phyloP scores from a whole-genome alignment of 1,284 basidiomycete genomes.

The Heterobasidion irregulare region DNA sequence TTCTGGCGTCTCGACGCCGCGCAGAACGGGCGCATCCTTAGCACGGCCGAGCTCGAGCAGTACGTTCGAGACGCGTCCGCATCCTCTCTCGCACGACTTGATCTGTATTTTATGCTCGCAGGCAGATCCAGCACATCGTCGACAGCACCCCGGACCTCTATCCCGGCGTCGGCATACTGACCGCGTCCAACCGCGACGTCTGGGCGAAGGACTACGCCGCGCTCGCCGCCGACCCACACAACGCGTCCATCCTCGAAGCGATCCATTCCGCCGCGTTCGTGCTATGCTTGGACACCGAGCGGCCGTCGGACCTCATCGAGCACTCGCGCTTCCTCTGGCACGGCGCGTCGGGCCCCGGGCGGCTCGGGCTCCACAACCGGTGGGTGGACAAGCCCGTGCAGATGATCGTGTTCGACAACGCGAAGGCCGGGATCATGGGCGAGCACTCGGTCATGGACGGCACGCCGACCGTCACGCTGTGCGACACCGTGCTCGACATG shows the following conservation, averaged over 20 bases:
- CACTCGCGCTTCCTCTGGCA: slow-evolving; percentile 71
- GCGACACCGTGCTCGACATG: slow-evolving; percentile 64
- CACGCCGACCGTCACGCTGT: slow-evolving; percentile 53
- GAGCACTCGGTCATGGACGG: slow-evolving; percentile 94
- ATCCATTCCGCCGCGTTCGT: slow-evolving; percentile 82
- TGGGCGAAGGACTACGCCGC: slow-evolving; percentile 78
- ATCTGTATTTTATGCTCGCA: slow-evolving; percentile 17
- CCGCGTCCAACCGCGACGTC: slow-evolving; percentile 71
- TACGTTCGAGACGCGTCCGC: slow-evolving; percentile 21
- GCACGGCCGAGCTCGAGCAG: slow-evolving; percentile 64
- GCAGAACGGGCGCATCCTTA: slow-evolving; percentile 50
- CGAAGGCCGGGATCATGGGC: slow-evolving; percentile 77
- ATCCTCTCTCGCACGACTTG: no score
- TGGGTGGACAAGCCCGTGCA: slow-evolving; percentile 85
- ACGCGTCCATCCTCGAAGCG: slow-evolving; percentile 54
- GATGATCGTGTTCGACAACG: slow-evolving; percentile 77
- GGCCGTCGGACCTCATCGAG: slow-evolving; percentile 43
- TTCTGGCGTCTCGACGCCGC: slow-evolving; percentile 69
- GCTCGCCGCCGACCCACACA: slow-evolving; percentile 47
- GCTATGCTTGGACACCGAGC: slow-evolving; percentile 66
- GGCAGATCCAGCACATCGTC: slow-evolving; percentile 72
- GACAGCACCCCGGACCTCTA: slow-evolving; percentile 52
- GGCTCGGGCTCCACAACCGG: slow-evolving; percentile 54
- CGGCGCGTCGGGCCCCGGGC: slow-evolving; percentile 30
- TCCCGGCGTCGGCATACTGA: slow-evolving; percentile 70